phyloP scores from a whole-genome alignment of 2,329 filamentous ascomycete genomes.

The Capronia americana region DNA sequence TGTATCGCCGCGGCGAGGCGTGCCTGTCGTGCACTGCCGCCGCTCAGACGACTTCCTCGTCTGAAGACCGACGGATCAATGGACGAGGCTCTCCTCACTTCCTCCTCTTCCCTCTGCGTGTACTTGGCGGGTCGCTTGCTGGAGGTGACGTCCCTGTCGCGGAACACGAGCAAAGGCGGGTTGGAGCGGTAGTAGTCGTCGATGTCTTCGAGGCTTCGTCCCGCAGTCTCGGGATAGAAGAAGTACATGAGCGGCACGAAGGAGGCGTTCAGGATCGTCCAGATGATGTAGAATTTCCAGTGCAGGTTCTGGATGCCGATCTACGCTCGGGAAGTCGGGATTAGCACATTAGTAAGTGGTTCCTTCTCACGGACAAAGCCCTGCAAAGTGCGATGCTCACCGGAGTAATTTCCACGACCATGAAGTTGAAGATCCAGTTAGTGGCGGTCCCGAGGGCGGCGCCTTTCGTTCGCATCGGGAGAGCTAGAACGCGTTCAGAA shows the following conservation, averaged over 20 bases:
- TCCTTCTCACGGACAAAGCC: background rate
- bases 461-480: constrained; percentile 58
- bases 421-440: constrained; percentile 58
- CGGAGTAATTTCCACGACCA: constrained; percentile 53
- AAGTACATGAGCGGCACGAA: constrained; percentile 58
- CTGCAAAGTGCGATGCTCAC: constrained; percentile 33
- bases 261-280: constrained; percentile 52
- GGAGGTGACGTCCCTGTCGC: constrained; percentile 56
- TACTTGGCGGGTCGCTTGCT: constrained; percentile 56
- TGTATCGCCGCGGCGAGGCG: constrained; percentile 1
- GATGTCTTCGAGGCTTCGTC: constrained; percentile 45
- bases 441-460: constrained; percentile 58
- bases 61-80: constrained; percentile 28
- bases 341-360: background rate
- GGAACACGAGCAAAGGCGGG: constrained; percentile 54
- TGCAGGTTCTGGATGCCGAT: constrained; percentile 49
- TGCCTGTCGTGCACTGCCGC: background rate
- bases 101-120: constrained; percentile 54
- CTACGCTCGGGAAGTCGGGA: background rate
- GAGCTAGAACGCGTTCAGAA: constrained; percentile 27
- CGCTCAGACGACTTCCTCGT: constrained; percentile 26
- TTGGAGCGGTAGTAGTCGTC: constrained; percentile 49
- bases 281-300: constrained; percentile 56
- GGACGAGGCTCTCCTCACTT: constrained; percentile 40
- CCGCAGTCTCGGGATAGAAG: constrained; percentile 47